Evolutionary conservation across 768 basidiomycete genomes (phyloP), one percentile per base, ranked within the genome.

Genomic region (Ephemerocybe angulata): DNA sequence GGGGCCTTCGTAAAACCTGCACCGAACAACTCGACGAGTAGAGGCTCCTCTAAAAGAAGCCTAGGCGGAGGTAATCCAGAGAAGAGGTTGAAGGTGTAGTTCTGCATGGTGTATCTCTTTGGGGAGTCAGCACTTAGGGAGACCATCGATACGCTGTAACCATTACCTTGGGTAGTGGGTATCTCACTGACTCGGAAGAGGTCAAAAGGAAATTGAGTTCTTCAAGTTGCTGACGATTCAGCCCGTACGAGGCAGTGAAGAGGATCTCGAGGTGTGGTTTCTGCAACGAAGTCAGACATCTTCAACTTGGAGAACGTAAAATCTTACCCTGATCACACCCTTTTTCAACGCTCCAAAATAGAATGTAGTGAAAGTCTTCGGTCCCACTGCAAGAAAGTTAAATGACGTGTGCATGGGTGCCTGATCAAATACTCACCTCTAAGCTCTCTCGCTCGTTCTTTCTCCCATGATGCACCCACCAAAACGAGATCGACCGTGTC

Each of bases 1-100:
- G 74, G 71, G n/a, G 84, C 70, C 64, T 88, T 90, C 28, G 86
- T 87, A 62, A 93, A 95, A 1, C 92, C 88, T 3, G 88, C 93
- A 12, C 93, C 92, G 56, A 82, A 84, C 3, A 95, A 63, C 61
- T 93, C 91, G 2, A 77, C 84, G 4, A 89, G 73, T 15, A 91
- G 62, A 1, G 92, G 92, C 27, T 70, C 70, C 11, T 71, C 67
- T 24, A 95, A 71, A 55, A 93, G 65, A 85, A 92, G 0, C 78
- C 70, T n/a, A 88, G 69, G 21, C 58, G 62, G 19, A 62, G 55
- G 0, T 57, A 52, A 4, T 55, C 38, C 66, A 68, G 63, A 3
- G n/a, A 37, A 47, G 24, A 55, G 46, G 44, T 29, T 47, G 49
- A 35, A 38, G 7, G 41, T 43, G 21, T 24, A 59, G 40, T 42